Conservation (phyloP, 305 asterid genomes). For the Euphrasia arctica region DNA sequence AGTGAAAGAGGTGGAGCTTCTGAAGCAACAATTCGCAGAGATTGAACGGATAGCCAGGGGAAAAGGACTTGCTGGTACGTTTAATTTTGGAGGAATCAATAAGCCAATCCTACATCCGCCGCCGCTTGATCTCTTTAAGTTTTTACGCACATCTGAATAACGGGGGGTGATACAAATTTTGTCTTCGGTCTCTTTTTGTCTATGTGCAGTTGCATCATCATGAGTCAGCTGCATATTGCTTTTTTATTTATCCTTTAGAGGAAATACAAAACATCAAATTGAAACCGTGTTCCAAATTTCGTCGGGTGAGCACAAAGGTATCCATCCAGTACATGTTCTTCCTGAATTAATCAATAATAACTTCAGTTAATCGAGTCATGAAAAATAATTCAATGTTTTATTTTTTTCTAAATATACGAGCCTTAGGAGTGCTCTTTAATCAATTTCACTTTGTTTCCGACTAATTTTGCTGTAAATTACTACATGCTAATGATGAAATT, state of each 20-base stretch:
- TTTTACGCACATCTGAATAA: too few relatives aligned
- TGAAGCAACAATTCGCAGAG: constrained; percentile 63
- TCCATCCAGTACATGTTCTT: too few relatives aligned
- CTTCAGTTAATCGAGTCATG: too few relatives aligned
- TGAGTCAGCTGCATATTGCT: constrained; percentile 10
- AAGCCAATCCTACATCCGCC: too few relatives aligned
- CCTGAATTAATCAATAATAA: too few relatives aligned
- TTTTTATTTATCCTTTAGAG: constrained; percentile 1
- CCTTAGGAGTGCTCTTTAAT: too few relatives aligned
- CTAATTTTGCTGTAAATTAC: constrained; percentile 2
- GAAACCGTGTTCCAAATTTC: neutral
- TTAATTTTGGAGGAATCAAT: constrained; percentile 36
- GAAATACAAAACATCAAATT: constrained; percentile 18
- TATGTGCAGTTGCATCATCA: constrained; percentile 20
- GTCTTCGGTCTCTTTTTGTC: neutral
- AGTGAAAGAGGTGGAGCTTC: constrained; percentile 45
- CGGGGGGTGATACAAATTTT: too few relatives aligned
- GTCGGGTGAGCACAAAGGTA: neutral
- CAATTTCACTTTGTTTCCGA: too few relatives aligned
- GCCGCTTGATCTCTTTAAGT: too few relatives aligned
- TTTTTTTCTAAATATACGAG: too few relatives aligned
- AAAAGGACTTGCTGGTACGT: constrained; percentile 68
- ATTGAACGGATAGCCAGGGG: constrained; percentile 69
- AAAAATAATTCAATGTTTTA: too few relatives aligned
- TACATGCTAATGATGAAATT: constrained; percentile 18